These are phyloP conservation scores for Spatholobus suberectus DNA, from an alignment of 306 rosid species.

Conservation along the genomic window DNA sequence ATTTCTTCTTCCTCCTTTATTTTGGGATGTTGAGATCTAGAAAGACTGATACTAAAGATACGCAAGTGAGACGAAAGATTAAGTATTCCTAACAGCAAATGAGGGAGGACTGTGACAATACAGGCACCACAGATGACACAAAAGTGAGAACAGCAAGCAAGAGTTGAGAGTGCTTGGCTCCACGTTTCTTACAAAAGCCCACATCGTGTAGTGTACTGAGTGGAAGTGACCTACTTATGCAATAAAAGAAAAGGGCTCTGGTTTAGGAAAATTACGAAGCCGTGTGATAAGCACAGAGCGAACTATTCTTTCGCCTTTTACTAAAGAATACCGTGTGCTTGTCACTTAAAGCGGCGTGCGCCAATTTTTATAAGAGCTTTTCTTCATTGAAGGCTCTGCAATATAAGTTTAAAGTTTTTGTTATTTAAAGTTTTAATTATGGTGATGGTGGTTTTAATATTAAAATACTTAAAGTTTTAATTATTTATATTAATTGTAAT, in stretches of 20 bases:
- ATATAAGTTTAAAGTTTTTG: no score
- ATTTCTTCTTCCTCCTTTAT: not conserved
- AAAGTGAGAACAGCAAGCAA: not conserved
- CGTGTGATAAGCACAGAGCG: slow-evolving; percentile 30
- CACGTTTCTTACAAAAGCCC: not conserved
- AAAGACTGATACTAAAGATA: not conserved
- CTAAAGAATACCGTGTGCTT: slow-evolving; percentile 35
- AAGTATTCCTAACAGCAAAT: not conserved
- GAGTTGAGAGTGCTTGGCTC: not conserved
- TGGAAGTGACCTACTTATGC: not conserved
- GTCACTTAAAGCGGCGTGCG: not conserved
- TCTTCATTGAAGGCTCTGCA: not conserved
- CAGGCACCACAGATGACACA: not conserved
- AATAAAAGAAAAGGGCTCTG: not conserved
- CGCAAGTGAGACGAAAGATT: not conserved
- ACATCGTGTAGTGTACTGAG: not conserved
- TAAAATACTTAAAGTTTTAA: no score
- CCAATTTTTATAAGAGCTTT: not conserved
- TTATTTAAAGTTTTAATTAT: no score
- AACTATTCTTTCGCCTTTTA: slow-evolving; percentile 57
- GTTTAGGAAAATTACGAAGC: not conserved
- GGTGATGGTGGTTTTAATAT: no score
- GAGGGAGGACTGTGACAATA: not conserved
- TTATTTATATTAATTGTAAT: no score
- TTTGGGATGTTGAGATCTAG: not conserved